These are phyloP conservation scores for Cyberlindnera petersonii DNA, from an alignment of 805 yeast genomes.

Conservation along the genomic window DNA sequence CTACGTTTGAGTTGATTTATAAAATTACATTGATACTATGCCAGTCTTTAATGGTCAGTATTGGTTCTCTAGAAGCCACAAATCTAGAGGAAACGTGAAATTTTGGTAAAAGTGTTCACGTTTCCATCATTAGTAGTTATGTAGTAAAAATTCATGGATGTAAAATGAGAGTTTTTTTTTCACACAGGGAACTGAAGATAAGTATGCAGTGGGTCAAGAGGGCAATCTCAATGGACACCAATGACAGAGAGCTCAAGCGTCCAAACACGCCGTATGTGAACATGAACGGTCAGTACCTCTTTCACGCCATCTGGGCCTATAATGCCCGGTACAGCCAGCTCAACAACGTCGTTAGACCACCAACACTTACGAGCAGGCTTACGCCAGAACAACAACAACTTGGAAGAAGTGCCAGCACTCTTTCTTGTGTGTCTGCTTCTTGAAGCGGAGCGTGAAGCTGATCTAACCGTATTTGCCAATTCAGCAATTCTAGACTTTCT, in stretches of 20 bases:
- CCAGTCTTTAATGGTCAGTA: too few relatives aligned
- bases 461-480: slow-evolving; percentile 55
- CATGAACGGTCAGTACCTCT: slow-evolving; percentile 46
- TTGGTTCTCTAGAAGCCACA: too few relatives aligned
- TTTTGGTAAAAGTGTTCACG: too few relatives aligned
- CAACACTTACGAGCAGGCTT: slow-evolving; percentile 98
- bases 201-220: background rate
- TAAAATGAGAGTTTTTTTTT: too few relatives aligned
- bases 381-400: slow-evolving; percentile 87
- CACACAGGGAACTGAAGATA: too few relatives aligned
- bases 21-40: too few relatives aligned
- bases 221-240: slow-evolving; percentile 61
- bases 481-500: slow-evolving; percentile 56
- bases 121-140: too few relatives aligned
- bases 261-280: slow-evolving; percentile 94
- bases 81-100: too few relatives aligned
- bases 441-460: slow-evolving; percentile 56
- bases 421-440: slow-evolving; percentile 39
- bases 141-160: too few relatives aligned
- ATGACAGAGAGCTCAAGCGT: slow-evolving; percentile 88
- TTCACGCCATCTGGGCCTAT: slow-evolving; percentile 28
- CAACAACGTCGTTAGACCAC: slow-evolving; percentile 76
- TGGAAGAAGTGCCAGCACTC: slow-evolving; percentile 43
- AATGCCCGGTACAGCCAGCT: slow-evolving; percentile 35
- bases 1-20: too few relatives aligned